These are phyloP conservation scores for Saksenaea oblongispora DNA, from an alignment of 371 early-diverging fungal genomes.

Conservation along the genomic window DNA sequence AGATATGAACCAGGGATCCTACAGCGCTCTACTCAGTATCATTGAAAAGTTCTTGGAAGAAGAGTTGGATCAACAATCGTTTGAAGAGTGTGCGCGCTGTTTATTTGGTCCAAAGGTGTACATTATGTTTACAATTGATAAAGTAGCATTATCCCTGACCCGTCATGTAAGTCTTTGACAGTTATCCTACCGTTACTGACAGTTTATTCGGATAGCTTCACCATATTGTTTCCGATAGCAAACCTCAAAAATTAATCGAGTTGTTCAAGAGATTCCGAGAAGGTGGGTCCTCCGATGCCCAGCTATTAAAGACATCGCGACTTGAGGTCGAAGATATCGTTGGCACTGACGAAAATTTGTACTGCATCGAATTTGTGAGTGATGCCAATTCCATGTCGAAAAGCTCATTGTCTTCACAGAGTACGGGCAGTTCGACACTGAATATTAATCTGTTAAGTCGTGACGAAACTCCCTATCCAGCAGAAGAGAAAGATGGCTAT, in stretches of 20 bases:
- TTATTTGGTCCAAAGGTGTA: slow-evolving; percentile 89
- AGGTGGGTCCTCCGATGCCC: background rate
- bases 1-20: slow-evolving; percentile 54
- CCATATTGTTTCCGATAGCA: background rate
- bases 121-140: slow-evolving; percentile 86
- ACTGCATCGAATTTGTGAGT: slow-evolving; percentile 82
- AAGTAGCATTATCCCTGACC: slow-evolving; percentile 66
- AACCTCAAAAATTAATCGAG: background rate
- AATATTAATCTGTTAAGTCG: slow-evolving; percentile 68
- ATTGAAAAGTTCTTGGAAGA: slow-evolving; percentile 79
- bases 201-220: background rate
- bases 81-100: slow-evolving; percentile 90
- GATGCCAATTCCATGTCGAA: slow-evolving; percentile 26
- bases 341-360: slow-evolving; percentile 81
- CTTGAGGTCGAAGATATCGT: slow-evolving; percentile 62
- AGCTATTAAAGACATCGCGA: background rate
- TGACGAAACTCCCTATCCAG: slow-evolving; percentile 85
- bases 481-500: slow-evolving; percentile 87
- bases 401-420: slow-evolving; percentile 20
- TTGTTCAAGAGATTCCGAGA: slow-evolving; percentile 75
- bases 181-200: background rate
- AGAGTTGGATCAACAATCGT: slow-evolving; percentile 81
- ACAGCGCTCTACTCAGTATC: slow-evolving; percentile 22
- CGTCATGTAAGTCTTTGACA: slow-evolving; percentile 54
- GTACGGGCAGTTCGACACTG: slow-evolving; percentile 57